Conservation (phyloP, 2,329 filamentous ascomycete species). For the Diaporthe humulicola region DNA sequence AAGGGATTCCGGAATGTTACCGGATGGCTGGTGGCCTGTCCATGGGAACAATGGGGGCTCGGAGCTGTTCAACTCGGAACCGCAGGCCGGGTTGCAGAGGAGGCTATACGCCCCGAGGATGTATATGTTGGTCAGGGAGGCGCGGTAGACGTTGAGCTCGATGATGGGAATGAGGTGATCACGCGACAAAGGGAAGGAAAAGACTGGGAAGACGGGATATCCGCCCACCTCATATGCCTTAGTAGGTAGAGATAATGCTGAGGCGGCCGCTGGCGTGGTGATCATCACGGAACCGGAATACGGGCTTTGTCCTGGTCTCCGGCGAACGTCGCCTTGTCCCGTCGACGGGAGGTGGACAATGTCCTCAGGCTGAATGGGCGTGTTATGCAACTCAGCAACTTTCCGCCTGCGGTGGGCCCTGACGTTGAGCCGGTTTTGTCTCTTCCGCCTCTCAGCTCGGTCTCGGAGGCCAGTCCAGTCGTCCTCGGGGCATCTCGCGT, state of each 20-base stretch:
- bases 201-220: not conserved
- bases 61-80: slow-evolving; percentile 15
- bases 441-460: slow-evolving; percentile 48
- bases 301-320: not conserved
- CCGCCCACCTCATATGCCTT: not conserved
- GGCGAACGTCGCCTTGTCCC: not conserved
- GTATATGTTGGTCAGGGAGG: slow-evolving; percentile 49
- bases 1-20: slow-evolving; percentile 43
- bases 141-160: slow-evolving; percentile 55
- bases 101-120: slow-evolving; percentile 46
- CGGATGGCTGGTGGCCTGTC: slow-evolving; percentile 27
- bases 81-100: slow-evolving; percentile 39
- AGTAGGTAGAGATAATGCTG: not conserved
- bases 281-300: not conserved
- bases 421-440: slow-evolving; percentile 53
- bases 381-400: not conserved
- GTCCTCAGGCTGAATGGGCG: not conserved
- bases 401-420: slow-evolving; percentile 50
- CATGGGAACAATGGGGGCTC: slow-evolving; percentile 42
- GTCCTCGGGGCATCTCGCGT: slow-evolving; percentile 44
- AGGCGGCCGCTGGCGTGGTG: not conserved
- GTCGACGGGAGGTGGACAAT: not conserved
- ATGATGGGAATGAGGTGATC: slow-evolving; percentile 52
- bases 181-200: slow-evolving; percentile 43
- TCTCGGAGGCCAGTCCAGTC: slow-evolving; percentile 52